phyloP scores from a whole-genome alignment of 2,329 filamentous ascomycete species.

The Paecilomyces dactylethromorphus region DNA sequence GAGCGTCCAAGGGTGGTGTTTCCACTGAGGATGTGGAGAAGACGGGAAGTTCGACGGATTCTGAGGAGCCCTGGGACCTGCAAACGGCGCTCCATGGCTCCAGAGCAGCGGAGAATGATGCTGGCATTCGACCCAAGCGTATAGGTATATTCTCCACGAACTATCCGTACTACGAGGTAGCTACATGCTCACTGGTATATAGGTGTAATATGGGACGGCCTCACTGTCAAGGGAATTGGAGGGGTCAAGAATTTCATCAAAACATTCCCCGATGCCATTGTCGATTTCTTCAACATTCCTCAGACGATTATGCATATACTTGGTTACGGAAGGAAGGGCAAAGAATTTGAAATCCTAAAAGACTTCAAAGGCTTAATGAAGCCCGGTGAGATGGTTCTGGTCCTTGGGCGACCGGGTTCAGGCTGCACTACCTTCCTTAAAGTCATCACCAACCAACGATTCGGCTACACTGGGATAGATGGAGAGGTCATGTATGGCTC shows the following conservation, averaged over 20 bases:
- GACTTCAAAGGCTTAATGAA: conserved; percentile 29
- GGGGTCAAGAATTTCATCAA: conserved; percentile 54
- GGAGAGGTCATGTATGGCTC: conserved; percentile 53
- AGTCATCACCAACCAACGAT: conserved; percentile 63
- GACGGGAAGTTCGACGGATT: conserved; percentile 34
- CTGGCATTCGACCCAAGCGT: conserved; percentile 74
- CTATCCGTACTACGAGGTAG: no score
- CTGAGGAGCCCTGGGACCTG: conserved; percentile 63
- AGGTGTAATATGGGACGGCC: conserved; percentile 62
- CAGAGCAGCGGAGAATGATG: conserved; percentile 63
- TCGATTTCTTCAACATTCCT: conserved; percentile 47
- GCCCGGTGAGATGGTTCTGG: conserved; percentile 32
- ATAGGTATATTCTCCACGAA: conserved; percentile 42
- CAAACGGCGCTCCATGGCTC: conserved; percentile 67
- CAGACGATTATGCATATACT: conserved; percentile 42
- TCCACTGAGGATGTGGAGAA: conserved; percentile 53
- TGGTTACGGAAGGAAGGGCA: conserved; percentile 22
- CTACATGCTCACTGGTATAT: conserved; percentile 45
- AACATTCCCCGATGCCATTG: conserved; percentile 39
- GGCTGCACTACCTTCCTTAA: conserved; percentile 78
- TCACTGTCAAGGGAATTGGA: conserved; percentile 65
- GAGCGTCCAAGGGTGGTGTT: conserved; percentile 16
- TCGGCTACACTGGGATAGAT: conserved; percentile 53
- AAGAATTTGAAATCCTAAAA: background rate
- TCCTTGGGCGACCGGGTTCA: conserved; percentile 35